These are phyloP conservation scores for Stephania yunnanensis DNA, from an alignment of 164 flowering plant genomes.

Conservation along the genomic window DNA sequence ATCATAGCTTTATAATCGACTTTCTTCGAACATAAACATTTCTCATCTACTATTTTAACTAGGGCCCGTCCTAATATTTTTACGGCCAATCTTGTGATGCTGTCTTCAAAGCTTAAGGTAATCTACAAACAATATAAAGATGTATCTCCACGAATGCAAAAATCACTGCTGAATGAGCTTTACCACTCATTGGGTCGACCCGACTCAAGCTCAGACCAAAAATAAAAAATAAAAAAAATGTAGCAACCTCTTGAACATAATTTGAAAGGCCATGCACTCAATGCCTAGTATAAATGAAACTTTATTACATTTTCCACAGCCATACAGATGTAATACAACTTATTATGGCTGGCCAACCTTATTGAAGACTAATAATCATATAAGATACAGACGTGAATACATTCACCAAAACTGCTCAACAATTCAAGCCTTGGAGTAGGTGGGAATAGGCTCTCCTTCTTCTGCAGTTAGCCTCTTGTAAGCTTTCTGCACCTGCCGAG, in stretches of 20 bases:
- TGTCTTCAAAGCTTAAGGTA: no score
- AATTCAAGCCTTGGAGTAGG: conserved; percentile 13
- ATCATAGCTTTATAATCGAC: no score
- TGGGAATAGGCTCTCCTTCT: conserved; percentile 76
- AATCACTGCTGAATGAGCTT: no score
- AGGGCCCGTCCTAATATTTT: no score
- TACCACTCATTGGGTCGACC: no score
- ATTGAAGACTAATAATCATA: neutral
- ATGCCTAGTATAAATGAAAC: neutral
- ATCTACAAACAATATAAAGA: no score
- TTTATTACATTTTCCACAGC: neutral
- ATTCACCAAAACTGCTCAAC: neutral
- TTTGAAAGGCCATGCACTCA: neutral
- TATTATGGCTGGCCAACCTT: neutral
- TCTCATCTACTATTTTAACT: no score
- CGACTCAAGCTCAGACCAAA: no score
- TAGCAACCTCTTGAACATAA: neutral
- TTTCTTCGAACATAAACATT: no score
- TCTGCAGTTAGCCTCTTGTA: conserved; percentile 52
- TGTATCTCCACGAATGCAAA: no score
- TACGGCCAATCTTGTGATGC: no score
- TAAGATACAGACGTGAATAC: neutral
- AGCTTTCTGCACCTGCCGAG: conserved; percentile 58
- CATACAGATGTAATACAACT: neutral
- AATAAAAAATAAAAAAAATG: neutral